These are phyloP conservation scores for Gnetum montanum DNA, from an alignment of 75 land plant species.

Conservation along the genomic window DNA sequence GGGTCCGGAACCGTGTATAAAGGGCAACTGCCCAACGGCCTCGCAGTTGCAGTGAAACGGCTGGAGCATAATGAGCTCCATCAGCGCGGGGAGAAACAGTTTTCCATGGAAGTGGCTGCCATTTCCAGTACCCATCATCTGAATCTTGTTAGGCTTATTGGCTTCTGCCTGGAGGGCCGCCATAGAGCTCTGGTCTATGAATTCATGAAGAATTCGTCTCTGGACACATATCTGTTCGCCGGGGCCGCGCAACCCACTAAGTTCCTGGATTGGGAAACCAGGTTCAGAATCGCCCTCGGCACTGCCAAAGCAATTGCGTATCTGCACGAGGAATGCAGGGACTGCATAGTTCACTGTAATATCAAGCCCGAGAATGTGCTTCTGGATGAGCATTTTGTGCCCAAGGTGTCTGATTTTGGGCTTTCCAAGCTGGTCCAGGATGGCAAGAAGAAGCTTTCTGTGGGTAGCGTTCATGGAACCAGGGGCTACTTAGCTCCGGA, in stretches of 20 bases:
- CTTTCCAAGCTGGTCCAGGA: slow-evolving; percentile 59
- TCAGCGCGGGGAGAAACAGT: slow-evolving; percentile 91
- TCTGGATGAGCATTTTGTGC: slow-evolving; percentile 58
- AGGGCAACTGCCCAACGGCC: slow-evolving; percentile 45
- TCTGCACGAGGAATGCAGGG: slow-evolving; percentile 81
- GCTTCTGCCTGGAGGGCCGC: slow-evolving; percentile 71
- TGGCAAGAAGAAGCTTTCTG: slow-evolving; percentile 33
- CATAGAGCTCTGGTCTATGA: slow-evolving; percentile 79
- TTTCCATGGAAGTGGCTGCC: slow-evolving; percentile 73
- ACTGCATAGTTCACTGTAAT: slow-evolving; percentile 90
- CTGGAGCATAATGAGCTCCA: slow-evolving; percentile 65
- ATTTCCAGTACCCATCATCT: slow-evolving; percentile 81
- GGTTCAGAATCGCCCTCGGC: slow-evolving; percentile 64
- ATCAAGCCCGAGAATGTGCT: slow-evolving; percentile 96
- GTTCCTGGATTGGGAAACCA: slow-evolving; percentile 43
- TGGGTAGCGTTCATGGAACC: slow-evolving; percentile 51
- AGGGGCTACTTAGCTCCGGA: slow-evolving; percentile 87
- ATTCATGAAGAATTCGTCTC: slow-evolving; percentile 73
- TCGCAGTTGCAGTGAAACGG: slow-evolving; percentile 60
- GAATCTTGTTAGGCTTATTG: slow-evolving; percentile 74
- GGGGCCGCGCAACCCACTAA: slow-evolving; percentile 11
- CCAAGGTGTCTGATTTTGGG: slow-evolving; percentile 87
- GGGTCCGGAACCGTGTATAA: slow-evolving; percentile 76
- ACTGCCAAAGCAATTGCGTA: slow-evolving; percentile 86
- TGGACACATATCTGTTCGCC: slow-evolving; percentile 46